Conservation (phyloP, 345 rosid genomes). For the Gynandropsis gynandra region DNA sequence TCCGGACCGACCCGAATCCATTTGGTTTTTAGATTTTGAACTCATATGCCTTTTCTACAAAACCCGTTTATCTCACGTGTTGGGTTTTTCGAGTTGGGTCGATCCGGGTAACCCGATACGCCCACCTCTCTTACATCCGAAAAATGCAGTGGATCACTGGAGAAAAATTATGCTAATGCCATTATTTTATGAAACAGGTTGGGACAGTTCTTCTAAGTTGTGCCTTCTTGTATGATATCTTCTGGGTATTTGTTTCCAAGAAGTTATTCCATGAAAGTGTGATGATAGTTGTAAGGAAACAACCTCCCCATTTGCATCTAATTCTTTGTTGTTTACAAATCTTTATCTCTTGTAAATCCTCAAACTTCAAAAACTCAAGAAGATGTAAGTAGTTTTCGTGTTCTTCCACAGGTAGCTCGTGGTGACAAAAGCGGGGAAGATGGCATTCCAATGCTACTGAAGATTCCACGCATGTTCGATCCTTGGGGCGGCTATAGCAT, state of each 20-base stretch:
- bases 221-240: constrained; percentile 92
- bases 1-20: too few species aligned
- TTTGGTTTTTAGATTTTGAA: too few species aligned
- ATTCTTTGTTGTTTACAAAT: too few species aligned
- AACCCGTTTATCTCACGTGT: too few species aligned
- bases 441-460: constrained; percentile 96
- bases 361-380: constrained; percentile 13
- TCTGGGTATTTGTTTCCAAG: constrained; percentile 98
- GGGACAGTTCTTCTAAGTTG: constrained; percentile 95
- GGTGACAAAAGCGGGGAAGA: constrained; percentile 95
- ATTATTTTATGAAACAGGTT: constrained; percentile 50
- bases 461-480: constrained; percentile 93
- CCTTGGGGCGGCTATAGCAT: constrained; percentile 99
- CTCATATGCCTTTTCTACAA: too few species aligned
- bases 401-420: constrained; percentile 71
- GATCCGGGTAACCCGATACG: too few species aligned
- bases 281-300: constrained; percentile 89
- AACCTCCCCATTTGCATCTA: too few species aligned
- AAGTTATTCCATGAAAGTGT: constrained; percentile 93
- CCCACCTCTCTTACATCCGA: too few species aligned
- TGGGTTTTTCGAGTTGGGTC: too few species aligned
- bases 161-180: constrained; percentile 10
- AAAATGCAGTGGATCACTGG: too few species aligned
- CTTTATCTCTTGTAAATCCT: too few species aligned
- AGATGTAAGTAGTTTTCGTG: constrained; percentile 9